Evolutionary conservation across 2,329 filamentous ascomycete genomes (phyloP), one percentile per base, ranked within the genome.

Genomic region (Ascochyta clinopodiicola): DNA sequence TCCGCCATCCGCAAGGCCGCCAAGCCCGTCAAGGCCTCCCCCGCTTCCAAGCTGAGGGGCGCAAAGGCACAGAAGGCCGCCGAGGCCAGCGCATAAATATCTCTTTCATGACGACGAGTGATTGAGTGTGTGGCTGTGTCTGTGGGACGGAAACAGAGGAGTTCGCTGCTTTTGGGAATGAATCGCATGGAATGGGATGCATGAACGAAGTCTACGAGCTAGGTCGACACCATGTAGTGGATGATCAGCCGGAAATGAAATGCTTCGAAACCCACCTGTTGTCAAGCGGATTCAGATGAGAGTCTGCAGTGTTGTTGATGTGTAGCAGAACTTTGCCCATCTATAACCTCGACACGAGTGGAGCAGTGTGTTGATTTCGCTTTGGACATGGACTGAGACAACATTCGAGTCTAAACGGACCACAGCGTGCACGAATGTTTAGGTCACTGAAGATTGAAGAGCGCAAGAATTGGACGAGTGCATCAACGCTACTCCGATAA

Each of bases 1-100:
- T 92, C 88, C 73, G 92, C 92, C 73, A 86, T 96, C 83, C 90
- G 88, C 79, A 83, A 84, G 74, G 87, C 89, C 71, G 90, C 96
- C 86, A 85, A 84, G 77, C 81, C 88, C 69, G 86, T 88, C 81
- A 96, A 96, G 88, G 84, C 88, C 60, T 80, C 82, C 63, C 86
- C 86, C 70, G 87, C 88, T 81, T 76, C 79, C 74, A 96, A 96
- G 87, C 83, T 84, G 70, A 86, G 92, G 75, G 92, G 93, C 70
- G 83, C 83, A 68, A 91, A 92, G 84, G 91, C 90, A 73, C 85
- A 85, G 82, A 88, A 90, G 84, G 88, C 88, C 65, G 64, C 67
- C 50, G 53, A 53, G 49, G 61, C 63, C 55, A 64, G 64, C 54
- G 66, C 68, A 64, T 74, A 74, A 62, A 64, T 8, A 4, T n/a